Base-by-base conservation (phyloP, 768 basidiomycete genomes). In the Naganishia antarctica region DNA sequence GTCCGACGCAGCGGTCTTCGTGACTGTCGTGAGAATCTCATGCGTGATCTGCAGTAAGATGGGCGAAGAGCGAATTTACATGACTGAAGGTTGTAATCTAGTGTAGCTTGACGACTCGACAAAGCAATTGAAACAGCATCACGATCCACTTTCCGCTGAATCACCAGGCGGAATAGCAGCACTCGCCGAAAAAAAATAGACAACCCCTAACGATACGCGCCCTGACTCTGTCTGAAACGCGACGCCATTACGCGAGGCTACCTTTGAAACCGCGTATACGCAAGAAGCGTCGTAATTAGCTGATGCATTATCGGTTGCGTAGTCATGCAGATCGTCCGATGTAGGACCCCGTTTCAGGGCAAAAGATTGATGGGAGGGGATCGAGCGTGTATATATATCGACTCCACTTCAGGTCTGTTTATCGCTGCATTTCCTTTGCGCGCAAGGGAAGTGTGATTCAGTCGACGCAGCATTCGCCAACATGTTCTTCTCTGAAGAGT, bases 401-500 rank as follows among this genome's bases (percentile, higher is more conserved):
- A 18, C n/a, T 21, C 43, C 6, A 12, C 43, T 7, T 7, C 7
- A 16, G 7, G 8, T 7, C 7, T 40, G 8, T 16, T 16, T 16
- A 8, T 40, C 37, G 37, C 37, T 16, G 8, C 16, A 8, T 40
- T 40, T 7, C 37, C 37, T 40, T 40, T 40, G n/a, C n/a, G n/a
- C n/a, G n/a, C n/a, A n/a, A n/a, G n/a, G n/a, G n/a, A n/a, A n/a
- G n/a, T n/a, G n/a, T n/a, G n/a, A n/a, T n/a, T n/a, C n/a, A n/a
- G n/a, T n/a, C n/a, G n/a, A n/a, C n/a, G n/a, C n/a, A n/a, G n/a
- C n/a, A n/a, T 44, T 44, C 18, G 21, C 32, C 13, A 57, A n/a
- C 37, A 57, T 57, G 53, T 57, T 57, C 34, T 57, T 57, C 53
- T 57, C 53, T 6, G 53, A 57, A n/a, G 53, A 57, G 21, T 40